Percentiles rank a stretch among this genome's conserved stretches.
Conservation (phyloP, 176 grass and related monocot genomes). For the Cymbopogon citratus region DNA sequence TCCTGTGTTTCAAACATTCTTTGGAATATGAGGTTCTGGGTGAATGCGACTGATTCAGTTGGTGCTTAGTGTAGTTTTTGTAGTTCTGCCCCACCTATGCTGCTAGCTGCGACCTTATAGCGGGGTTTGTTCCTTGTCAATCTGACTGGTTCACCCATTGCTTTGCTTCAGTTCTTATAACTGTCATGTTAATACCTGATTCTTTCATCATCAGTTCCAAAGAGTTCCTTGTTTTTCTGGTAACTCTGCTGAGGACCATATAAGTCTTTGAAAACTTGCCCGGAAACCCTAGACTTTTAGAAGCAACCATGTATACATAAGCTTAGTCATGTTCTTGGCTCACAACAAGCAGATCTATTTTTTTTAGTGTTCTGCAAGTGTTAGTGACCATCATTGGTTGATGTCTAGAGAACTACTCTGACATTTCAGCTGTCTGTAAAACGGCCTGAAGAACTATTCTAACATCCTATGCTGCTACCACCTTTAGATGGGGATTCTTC, state of each 20-base stretch:
- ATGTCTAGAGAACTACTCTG: background rate
- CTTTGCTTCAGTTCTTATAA: background rate
- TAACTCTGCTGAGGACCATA: background rate
- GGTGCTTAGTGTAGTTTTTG: background rate
- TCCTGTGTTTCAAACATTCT: background rate
- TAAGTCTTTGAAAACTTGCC: background rate
- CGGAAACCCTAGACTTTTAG: background rate
- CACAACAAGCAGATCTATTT: constrained; percentile 16
- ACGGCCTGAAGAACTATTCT: background rate
- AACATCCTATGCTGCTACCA: background rate
- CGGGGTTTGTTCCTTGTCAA: background rate
- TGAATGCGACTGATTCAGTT: background rate
- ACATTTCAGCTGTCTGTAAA: background rate
- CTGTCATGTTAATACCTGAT: background rate
- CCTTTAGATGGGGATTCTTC: background rate
- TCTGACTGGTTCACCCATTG: constrained; percentile 17
- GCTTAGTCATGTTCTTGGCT: background rate
- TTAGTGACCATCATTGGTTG: background rate
- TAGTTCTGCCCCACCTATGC: background rate
- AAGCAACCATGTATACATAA: background rate
- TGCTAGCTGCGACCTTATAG: background rate
- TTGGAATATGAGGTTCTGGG: background rate
- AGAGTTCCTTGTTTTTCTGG: background rate
- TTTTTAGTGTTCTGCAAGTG: constrained; percentile 16
- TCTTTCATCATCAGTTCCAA: background rate